Base-by-base conservation (phyloP, 2,329 filamentous ascomycete genomes). In the Coccinonectria pachysandricola region DNA sequence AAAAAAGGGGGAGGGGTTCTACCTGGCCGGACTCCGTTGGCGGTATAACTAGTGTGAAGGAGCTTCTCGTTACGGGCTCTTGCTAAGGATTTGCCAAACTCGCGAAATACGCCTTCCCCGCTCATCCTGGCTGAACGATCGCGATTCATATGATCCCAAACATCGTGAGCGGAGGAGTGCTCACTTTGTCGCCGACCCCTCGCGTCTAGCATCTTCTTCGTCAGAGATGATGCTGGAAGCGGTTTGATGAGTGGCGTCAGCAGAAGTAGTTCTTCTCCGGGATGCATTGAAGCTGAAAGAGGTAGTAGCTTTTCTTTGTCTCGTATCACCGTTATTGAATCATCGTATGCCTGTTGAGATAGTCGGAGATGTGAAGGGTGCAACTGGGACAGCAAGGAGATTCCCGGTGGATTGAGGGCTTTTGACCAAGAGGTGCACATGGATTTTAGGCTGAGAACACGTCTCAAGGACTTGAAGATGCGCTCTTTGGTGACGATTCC, bases 1-100 rank as follows among this genome's bases (percentile, higher is more conserved):
- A 3, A 12, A 9, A 8, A 19, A 8, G 12, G 8, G 8, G 7
- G 9, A 3, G 9, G 9, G 13, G 9, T 2, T 15, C 10, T 36
- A 70, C 67, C 65, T 51, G 87, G 87, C 19, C 87, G 71, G 3
- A 96, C 79, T 9, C 87, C 87, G 42, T 94, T 93, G 1, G 86
- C 83, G 0, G 88, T 95, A 49, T 96, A 96, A 8, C 87, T 95
- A 2, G 88, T 94, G 52, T 96, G 86, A 10, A 95, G 62, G 5
- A 95, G 73, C 45, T 91, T 83, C 12, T 87, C 85, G 41, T 82
- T 85, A 12, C 87, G 68, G 38, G 86, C 81, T 27, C 88, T 71
- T 8, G 88, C 87, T n/a, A 96, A 61, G 6, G 83, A 84, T 42
- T 84, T 74, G 2, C 88, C 88, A 13, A 96, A 68, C 49, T 94